These are phyloP conservation scores for Candida methanosorbosa DNA, from an alignment of 805 yeast species.

Conservation along the genomic window DNA sequence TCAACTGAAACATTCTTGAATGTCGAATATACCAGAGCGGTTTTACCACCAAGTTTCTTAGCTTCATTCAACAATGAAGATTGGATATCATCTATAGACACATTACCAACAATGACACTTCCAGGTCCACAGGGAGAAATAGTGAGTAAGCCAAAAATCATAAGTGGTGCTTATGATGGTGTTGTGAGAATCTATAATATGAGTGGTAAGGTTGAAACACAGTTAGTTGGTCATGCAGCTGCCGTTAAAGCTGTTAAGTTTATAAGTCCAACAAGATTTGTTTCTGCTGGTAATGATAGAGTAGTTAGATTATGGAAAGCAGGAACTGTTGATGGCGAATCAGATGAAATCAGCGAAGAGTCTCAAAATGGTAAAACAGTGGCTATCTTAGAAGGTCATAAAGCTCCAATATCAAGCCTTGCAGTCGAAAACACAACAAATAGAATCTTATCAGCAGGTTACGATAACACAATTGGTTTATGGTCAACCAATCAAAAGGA, in stretches of 20 bases:
- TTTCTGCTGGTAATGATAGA: conserved; percentile 85
- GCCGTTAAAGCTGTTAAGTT: conserved; percentile 79
- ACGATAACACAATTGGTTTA: conserved; percentile 69
- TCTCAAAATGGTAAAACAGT: conserved; percentile 55
- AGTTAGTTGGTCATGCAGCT: conserved; percentile 81
- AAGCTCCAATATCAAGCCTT: conserved; percentile 73
- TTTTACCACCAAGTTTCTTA: conserved; percentile 87
- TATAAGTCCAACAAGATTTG: conserved; percentile 65
- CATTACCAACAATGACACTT: conserved; percentile 26
- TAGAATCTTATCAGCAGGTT: conserved; percentile 75
- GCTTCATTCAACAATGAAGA: conserved; percentile 89
- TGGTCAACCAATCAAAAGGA: conserved; percentile 89
- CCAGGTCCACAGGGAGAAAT: conserved; percentile 18
- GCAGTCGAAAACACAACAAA: conserved; percentile 47
- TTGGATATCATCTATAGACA: conserved; percentile 79
- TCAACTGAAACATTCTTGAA: conserved; percentile 74
- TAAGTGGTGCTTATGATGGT: conserved; percentile 93
- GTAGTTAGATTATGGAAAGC: conserved; percentile 84
- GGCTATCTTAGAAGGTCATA: conserved; percentile 86
- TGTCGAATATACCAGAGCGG: conserved; percentile 86
- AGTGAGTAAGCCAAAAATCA: conserved; percentile 44
- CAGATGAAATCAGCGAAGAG: conserved; percentile 19
- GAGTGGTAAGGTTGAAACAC: conserved; percentile 73
- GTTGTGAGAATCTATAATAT: conserved; percentile 82
- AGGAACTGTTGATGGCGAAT: conserved; percentile 28